These are phyloP conservation scores for Tolypocladium pustulatum DNA, from an alignment of 2,329 filamentous ascomycete genomes.

Conservation along the genomic window DNA sequence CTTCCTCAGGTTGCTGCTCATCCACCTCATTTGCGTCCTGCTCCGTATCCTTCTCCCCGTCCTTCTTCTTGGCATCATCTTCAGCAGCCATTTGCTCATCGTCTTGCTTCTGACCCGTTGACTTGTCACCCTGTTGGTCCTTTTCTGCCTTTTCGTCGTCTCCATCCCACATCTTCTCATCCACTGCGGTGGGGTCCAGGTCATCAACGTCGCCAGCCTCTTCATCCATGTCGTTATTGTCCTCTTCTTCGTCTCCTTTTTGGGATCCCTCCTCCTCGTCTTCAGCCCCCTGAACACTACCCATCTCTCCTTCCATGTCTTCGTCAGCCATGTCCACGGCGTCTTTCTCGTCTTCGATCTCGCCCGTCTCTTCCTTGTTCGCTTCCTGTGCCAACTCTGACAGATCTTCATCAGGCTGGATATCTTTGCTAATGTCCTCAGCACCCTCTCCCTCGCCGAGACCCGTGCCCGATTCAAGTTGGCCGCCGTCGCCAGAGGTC, in stretches of 20 bases:
- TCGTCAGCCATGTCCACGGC: slow-evolving; percentile 89
- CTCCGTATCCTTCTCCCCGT: slow-evolving; percentile 33
- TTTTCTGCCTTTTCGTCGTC: slow-evolving; percentile 73
- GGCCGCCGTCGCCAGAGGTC: slow-evolving; percentile 58
- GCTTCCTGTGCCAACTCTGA: slow-evolving; percentile 82
- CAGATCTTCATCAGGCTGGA: slow-evolving; percentile 86
- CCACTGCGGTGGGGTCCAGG: slow-evolving; percentile 77
- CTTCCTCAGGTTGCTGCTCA: slow-evolving; percentile 32
- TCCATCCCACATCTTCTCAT: slow-evolving; percentile 99
- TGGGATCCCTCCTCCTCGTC: slow-evolving; percentile 50
- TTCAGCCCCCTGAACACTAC: slow-evolving; percentile 50
- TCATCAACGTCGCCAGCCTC: slow-evolving; percentile 88
- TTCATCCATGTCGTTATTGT: slow-evolving; percentile 72
- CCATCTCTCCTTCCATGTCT: slow-evolving; percentile 79
- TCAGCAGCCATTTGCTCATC: slow-evolving; percentile 51
- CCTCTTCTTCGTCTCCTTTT: slow-evolving; percentile 52
- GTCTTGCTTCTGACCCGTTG: slow-evolving; percentile 58
- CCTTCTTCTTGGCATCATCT: slow-evolving; percentile 42
- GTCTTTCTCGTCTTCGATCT: slow-evolving; percentile 72
- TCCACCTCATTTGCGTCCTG: slow-evolving; percentile 25
- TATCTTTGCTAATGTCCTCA: slow-evolving; percentile 96
- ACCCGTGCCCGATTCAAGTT: slow-evolving; percentile 84
- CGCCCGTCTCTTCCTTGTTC: slow-evolving; percentile 51
- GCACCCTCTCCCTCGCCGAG: slow-evolving; percentile 91
- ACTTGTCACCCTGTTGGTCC: slow-evolving; percentile 64